These are phyloP conservation scores for Komagataella pastoris DNA, from an alignment of 805 yeast genomes.

Conservation along the genomic window DNA sequence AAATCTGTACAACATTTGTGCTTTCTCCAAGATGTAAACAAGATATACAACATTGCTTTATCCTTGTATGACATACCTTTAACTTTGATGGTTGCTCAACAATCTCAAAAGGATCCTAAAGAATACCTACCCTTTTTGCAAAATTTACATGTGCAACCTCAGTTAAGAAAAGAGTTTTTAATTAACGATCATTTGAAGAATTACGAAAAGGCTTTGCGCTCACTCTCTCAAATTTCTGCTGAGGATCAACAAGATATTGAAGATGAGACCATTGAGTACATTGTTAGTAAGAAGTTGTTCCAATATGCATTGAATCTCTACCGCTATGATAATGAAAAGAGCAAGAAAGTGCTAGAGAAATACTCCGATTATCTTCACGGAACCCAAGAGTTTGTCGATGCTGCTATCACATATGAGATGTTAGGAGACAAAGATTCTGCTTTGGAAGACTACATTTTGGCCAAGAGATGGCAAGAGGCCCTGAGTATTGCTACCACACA, in stretches of 20 bases:
- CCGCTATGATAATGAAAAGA: slow-evolving; percentile 41
- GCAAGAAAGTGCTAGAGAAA: slow-evolving; percentile 35
- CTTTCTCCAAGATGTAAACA: slow-evolving; percentile 81
- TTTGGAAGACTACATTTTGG: slow-evolving; percentile 51
- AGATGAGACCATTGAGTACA: slow-evolving; percentile 54
- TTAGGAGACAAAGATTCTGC: slow-evolving; percentile 47
- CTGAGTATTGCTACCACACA: slow-evolving; percentile 35
- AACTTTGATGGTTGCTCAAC: slow-evolving; percentile 81
- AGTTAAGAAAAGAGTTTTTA: slow-evolving; percentile 53
- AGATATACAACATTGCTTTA: slow-evolving; percentile 66
- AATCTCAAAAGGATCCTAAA: slow-evolving; percentile 95
- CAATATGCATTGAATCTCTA: slow-evolving; percentile 52
- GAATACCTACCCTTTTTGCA: slow-evolving; percentile 92
- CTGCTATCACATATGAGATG: slow-evolving; percentile 69
- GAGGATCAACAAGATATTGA: slow-evolving; percentile 21
- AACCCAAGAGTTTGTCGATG: slow-evolving; percentile 49
- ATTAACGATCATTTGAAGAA: slow-evolving; percentile 72
- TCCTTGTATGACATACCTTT: slow-evolving; percentile 73
- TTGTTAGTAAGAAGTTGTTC: slow-evolving; percentile 57
- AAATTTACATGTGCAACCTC: slow-evolving; percentile 53
- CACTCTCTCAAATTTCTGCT: slow-evolving; percentile 37
- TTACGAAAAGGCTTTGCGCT: slow-evolving; percentile 52
- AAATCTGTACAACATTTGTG: slow-evolving; percentile 72
- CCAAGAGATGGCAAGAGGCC: slow-evolving; percentile 81
- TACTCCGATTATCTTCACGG: slow-evolving; percentile 54